phyloP scores from a whole-genome alignment of 2,329 filamentous ascomycete species.

The Thermomyces lanuginosus region DNA sequence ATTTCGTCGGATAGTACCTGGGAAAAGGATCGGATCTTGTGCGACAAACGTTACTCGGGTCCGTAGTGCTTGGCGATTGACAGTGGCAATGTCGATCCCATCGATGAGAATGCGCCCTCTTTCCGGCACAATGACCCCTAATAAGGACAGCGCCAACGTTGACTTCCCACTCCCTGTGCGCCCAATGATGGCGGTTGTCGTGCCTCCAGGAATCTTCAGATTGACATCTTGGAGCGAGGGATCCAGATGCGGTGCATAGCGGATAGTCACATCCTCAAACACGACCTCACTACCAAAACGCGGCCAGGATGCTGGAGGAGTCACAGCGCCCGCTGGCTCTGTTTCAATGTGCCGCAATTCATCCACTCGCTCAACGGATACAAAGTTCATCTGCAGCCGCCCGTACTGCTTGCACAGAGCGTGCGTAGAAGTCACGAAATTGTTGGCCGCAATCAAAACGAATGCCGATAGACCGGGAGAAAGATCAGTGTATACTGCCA shows the following conservation, averaged over 20 bases:
- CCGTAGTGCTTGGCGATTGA: conserved; percentile 43
- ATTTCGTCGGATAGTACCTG: conserved; percentile 44
- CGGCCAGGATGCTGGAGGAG: conserved; percentile 65
- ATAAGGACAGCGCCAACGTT: conserved; percentile 48
- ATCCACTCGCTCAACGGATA: conserved; percentile 72
- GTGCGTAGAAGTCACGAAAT: conserved; percentile 52
- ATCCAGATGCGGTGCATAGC: conserved; percentile 64
- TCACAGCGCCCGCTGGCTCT: conserved; percentile 49
- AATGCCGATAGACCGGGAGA: conserved; percentile 70
- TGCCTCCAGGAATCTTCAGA: conserved; percentile 60
- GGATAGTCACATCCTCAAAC: conserved; percentile 62
- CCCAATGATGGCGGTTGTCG: conserved; percentile 63
- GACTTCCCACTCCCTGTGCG: conserved; percentile 70
- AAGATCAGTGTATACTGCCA: conserved; percentile 59
- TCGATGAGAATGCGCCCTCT: conserved; percentile 44
- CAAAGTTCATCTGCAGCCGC: conserved; percentile 83
- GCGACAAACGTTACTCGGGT: conserved; percentile 50
- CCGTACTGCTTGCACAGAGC: too few relatives aligned
- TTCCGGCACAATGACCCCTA: conserved; percentile 39
- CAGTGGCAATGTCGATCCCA: conserved; percentile 41
- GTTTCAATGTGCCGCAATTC: conserved; percentile 65
- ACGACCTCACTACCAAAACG: conserved; percentile 50
- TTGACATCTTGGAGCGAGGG: conserved; percentile 53
- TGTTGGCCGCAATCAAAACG: too few relatives aligned
- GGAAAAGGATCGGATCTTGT: conserved; percentile 50